Conservation (phyloP, 441 rosid genomes). For the Croton setiger region DNA sequence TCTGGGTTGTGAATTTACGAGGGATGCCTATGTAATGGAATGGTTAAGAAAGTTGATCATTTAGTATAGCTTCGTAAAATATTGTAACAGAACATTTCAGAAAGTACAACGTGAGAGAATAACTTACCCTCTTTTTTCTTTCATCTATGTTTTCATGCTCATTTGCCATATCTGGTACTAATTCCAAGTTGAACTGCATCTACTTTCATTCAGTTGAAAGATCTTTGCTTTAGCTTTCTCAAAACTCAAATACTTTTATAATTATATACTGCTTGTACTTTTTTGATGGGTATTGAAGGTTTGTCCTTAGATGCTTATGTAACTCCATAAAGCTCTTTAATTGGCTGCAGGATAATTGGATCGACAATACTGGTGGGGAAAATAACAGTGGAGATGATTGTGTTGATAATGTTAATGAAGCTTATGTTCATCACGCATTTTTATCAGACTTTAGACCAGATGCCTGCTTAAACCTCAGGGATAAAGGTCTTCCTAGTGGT, state of each 20-base stretch:
- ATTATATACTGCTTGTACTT: constrained; percentile 10
- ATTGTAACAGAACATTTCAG: background rate
- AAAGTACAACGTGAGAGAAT: too few relatives aligned
- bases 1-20: background rate
- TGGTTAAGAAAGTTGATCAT: background rate
- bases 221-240: constrained; percentile 8
- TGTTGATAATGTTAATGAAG: constrained; percentile 50
- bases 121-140: background rate
- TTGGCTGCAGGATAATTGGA: constrained; percentile 51
- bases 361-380: constrained; percentile 41
- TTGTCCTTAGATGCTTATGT: constrained; percentile 14
- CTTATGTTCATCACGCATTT: constrained; percentile 85
- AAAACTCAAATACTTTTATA: background rate
- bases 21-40: background rate
- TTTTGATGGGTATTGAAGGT: constrained; percentile 16
- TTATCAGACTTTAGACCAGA: constrained; percentile 87
- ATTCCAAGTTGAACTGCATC: background rate
- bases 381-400: constrained; percentile 58
- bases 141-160: background rate
- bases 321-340: background rate
- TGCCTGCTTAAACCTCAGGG: constrained; percentile 32
- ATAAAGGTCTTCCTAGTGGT: constrained; percentile 31
- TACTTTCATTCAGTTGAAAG: constrained; percentile 4
- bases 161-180: constrained; percentile 2
- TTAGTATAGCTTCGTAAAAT: background rate